These are phyloP conservation scores for Guillardia theta DNA, from an alignment of 78 protist species.

Conservation along the genomic window DNA sequence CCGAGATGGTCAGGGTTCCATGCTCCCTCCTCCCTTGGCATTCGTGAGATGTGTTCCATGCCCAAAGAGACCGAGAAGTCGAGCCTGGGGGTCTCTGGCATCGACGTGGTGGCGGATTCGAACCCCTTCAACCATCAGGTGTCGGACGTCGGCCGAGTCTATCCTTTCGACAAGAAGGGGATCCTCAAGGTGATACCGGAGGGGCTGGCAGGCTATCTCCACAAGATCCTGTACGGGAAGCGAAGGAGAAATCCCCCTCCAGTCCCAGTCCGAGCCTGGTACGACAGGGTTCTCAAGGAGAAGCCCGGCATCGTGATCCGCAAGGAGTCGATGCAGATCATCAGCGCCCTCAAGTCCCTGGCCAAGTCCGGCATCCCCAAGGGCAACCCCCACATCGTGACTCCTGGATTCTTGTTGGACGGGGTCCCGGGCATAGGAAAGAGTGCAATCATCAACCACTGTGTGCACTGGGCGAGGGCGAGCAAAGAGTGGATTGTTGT, in stretches of 20 bases:
- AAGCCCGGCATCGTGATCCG: slow-evolving; percentile 6
- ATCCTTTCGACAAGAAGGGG: neutral
- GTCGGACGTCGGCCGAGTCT: neutral
- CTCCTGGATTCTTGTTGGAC: neutral
- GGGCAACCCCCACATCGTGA: neutral
- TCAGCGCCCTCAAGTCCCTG: neutral
- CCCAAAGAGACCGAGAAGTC: no score
- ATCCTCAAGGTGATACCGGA: neutral
- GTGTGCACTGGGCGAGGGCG: slow-evolving; percentile 16
- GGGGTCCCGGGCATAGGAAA: neutral
- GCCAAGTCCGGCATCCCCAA: neutral
- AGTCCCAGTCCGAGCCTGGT: neutral
- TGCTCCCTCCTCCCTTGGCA: no score
- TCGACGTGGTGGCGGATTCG: neutral
- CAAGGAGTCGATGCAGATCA: neutral
- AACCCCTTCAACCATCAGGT: neutral
- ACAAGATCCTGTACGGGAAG: neutral
- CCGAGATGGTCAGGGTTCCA: no score
- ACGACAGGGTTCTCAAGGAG: neutral
- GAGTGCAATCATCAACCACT: neutral
- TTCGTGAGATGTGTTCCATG: no score
- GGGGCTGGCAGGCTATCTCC: neutral
- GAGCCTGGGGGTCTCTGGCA: no score
- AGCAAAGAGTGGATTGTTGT: neutral
- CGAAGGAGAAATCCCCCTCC: neutral